These are phyloP conservation scores for Mortierella sp. DNA, from an alignment of 371 early-diverging fungal species.

Conservation along the genomic window DNA sequence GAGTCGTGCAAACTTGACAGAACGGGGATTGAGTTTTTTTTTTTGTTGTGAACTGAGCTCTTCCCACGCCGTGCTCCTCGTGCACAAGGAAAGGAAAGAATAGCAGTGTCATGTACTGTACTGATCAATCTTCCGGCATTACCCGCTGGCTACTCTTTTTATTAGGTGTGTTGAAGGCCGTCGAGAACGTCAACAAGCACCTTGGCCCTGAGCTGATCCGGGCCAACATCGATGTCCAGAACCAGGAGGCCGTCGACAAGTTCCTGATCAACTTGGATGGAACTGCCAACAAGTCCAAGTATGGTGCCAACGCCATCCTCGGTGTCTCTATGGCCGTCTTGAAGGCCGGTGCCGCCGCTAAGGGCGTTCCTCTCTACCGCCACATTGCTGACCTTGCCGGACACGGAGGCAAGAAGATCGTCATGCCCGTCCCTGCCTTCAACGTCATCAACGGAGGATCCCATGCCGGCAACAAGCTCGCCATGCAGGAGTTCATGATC, in stretches of 20 bases:
- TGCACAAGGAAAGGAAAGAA: no score
- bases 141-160: not conserved
- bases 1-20: no score
- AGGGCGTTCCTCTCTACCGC: slow-evolving; percentile 90
- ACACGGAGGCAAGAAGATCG: slow-evolving; percentile 80
- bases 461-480: slow-evolving; percentile 99
- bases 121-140: not conserved
- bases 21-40: no score
- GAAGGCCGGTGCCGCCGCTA: slow-evolving; percentile 95
- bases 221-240: slow-evolving; percentile 78
- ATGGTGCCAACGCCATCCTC: slow-evolving; percentile 99
- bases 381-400: slow-evolving; percentile 92
- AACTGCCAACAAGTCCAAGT: slow-evolving; percentile 93
- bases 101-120: no score
- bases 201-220: slow-evolving; percentile 88
- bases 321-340: slow-evolving; percentile 97
- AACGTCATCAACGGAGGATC: slow-evolving; percentile 99
- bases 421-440: slow-evolving; percentile 97
- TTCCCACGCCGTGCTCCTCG: no score
- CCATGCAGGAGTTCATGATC: slow-evolving; percentile 99
- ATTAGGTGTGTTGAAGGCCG: slow-evolving; percentile 92
- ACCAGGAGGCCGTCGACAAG: slow-evolving; percentile 93
- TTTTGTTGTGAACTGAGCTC: no score
- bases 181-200: slow-evolving; percentile 90
- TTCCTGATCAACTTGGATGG: slow-evolving; percentile 94